phyloP scores from a whole-genome alignment of 1,139 yeast species.

The Suhomyces atakaporum region DNA sequence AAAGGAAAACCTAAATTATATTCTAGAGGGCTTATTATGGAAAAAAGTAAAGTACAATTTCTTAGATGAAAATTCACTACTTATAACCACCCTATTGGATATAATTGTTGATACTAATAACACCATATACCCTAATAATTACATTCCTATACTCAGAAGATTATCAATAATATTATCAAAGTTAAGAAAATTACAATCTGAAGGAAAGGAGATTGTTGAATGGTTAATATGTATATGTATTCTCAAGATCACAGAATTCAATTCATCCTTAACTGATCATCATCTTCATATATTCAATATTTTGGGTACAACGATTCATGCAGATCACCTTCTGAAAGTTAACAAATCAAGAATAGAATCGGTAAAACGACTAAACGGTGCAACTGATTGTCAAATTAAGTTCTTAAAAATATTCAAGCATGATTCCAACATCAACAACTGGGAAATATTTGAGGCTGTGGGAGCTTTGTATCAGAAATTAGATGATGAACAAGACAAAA shows the following conservation, averaged over 20 bases:
- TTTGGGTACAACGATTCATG: neutral
- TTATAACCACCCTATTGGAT: constrained; percentile 20
- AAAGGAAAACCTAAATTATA: constrained; percentile 18
- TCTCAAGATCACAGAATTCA: neutral
- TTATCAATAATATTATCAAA: neutral
- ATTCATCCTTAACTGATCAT: neutral
- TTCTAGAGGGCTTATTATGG: constrained; percentile 24
- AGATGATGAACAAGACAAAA: neutral
- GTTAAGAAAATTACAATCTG: neutral
- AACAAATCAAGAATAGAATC: constrained; percentile 1
- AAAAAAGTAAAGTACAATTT: constrained; percentile 4
- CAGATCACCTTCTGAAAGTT: constrained; percentile 9
- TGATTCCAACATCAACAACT: constrained; percentile 1
- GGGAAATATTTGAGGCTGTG: constrained; percentile 7
- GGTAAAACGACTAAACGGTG: neutral
- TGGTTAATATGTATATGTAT: constrained; percentile 6
- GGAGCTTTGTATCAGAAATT: neutral
- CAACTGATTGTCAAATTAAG: neutral
- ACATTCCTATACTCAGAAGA: neutral
- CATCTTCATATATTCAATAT: constrained; percentile 1
- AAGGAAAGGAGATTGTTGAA: neutral
- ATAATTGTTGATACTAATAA: constrained; percentile 4
- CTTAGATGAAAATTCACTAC: constrained; percentile 15
- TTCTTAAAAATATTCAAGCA: constrained; percentile 1
- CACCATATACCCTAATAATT: neutral